Base-by-base conservation (phyloP, 2,329 filamentous ascomycete genomes). In the Aspergillus aculeatus region DNA sequence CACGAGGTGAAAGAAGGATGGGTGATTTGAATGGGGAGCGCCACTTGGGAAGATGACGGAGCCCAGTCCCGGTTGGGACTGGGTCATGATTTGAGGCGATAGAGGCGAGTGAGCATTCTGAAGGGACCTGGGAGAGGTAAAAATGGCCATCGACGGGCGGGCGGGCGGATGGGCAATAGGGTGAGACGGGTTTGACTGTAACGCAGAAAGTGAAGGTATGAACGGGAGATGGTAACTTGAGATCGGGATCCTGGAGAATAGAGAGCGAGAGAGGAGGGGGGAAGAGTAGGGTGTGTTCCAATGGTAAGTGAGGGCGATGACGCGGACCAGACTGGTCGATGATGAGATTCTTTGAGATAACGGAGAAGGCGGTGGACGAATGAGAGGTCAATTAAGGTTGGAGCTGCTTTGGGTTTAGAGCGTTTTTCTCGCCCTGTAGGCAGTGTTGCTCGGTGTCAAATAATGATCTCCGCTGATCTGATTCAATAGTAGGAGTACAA, bases 1-100 rank as follows among this genome's bases (percentile, higher is more conserved):
- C 44, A 87, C 83, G 31, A 96, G 83, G 68, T 92, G 77, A 19
- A 77, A 74, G 60, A 85, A 75, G 11, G 79, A 72, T 4, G 82
- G 81, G 66, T 84, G 79, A 49, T 74, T 75, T 14, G 77, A 66
- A 60, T 77, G 75, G n/a, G 64, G 29, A 24, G 66, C 64, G 58
- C 59, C 57, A 63, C 66, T 62, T 53, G 62, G 64, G 41, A 70
- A 55, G 44, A 69, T 60, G 54, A 64, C 61, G 38, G 64, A 32
- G 56, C 61, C 64, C 58, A 64, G 14, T 35, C 62, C 67, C 58
- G 69, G 61, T 12, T 66, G 63, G 47, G 64, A 60, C 57, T 74
- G 71, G 26, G 63, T 62, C 50, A 68, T 38, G 23, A 67, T 56
- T 53, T 66, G 62, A 24, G 66, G 64, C 3, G 67, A 41, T 16